Conservation (phyloP, 1,284 basidiomycete genomes). For the Cutaneotrichosporon sp. region DNA sequence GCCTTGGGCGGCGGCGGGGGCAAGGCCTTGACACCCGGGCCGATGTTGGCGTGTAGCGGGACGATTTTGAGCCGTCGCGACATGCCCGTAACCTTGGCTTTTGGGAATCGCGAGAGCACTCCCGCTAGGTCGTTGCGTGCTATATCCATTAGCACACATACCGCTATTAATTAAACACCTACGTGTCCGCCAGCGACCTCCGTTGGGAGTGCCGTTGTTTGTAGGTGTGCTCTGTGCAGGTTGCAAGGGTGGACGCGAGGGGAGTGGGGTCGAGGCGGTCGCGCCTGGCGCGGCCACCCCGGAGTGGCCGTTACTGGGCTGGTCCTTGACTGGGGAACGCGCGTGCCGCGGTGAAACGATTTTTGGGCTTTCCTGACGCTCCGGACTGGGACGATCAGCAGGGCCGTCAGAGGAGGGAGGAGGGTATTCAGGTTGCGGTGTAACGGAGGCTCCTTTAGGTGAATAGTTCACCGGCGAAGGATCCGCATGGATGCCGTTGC, state of each 20-base stretch:
- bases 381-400: too few relatives aligned
- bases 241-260: background rate
- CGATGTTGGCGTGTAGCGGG: conserved; percentile 42
- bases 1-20: conserved; percentile 44
- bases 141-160: conserved; percentile 12
- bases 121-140: conserved; percentile 40
- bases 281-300: too few relatives aligned
- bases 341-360: too few relatives aligned
- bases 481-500: too few relatives aligned
- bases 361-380: too few relatives aligned
- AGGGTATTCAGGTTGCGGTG: too few relatives aligned
- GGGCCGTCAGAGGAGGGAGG: too few relatives aligned
- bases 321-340: too few relatives aligned
- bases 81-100: conserved; percentile 39
- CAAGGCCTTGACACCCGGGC: conserved; percentile 38
- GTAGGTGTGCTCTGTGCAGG: background rate
- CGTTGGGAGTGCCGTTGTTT: background rate
- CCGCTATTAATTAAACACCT: too few relatives aligned
- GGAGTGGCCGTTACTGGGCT: too few relatives aligned
- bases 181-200: conserved; percentile 5
- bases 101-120: conserved; percentile 40
- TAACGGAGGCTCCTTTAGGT: too few relatives aligned
- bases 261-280: background rate
- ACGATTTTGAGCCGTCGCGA: conserved; percentile 36
- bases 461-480: too few relatives aligned